These are phyloP conservation scores for Geum urbanum DNA, from an alignment of 306 rosid genomes.

Conservation along the genomic window DNA sequence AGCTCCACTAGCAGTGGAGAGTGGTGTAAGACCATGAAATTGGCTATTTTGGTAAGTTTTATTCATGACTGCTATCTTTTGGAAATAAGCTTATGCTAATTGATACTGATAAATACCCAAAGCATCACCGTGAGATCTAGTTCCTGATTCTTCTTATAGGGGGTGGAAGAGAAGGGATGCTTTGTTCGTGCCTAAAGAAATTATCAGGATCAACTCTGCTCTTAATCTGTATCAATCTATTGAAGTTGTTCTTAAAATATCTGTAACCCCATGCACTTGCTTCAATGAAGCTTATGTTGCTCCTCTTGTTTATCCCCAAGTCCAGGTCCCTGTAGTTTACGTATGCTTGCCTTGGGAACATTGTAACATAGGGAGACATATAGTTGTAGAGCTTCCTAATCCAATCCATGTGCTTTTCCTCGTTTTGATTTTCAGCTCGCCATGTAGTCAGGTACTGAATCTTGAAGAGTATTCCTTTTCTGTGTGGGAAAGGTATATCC, in stretches of 20 bases:
- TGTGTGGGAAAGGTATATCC: constrained; percentile 63
- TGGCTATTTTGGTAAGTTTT: background rate
- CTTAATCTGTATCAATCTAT: constrained; percentile 54
- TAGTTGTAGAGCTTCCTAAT: constrained; percentile 60
- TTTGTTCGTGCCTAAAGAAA: constrained; percentile 74
- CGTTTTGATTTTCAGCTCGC: constrained; percentile 35
- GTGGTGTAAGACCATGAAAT: too few species aligned
- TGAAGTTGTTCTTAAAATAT: constrained; percentile 63
- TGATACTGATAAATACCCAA: background rate
- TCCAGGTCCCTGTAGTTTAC: constrained; percentile 78
- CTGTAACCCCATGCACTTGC: constrained; percentile 60
- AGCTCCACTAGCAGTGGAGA: too few species aligned
- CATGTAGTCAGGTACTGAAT: constrained; percentile 54
- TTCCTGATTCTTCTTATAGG: background rate
- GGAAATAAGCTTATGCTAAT: background rate
- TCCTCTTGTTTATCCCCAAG: constrained; percentile 58
- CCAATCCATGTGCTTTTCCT: constrained; percentile 53
- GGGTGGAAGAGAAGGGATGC: constrained; percentile 57
- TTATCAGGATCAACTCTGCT: constrained; percentile 62
- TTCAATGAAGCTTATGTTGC: constrained; percentile 30
- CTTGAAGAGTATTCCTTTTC: constrained; percentile 49
- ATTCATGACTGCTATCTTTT: background rate
- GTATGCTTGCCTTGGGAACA: constrained; percentile 60
- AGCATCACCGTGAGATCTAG: background rate
- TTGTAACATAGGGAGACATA: constrained; percentile 62